Evolutionary conservation across 73 alveolate species (phyloP).

Genomic region (Symbiodinium pilosum): DNA sequence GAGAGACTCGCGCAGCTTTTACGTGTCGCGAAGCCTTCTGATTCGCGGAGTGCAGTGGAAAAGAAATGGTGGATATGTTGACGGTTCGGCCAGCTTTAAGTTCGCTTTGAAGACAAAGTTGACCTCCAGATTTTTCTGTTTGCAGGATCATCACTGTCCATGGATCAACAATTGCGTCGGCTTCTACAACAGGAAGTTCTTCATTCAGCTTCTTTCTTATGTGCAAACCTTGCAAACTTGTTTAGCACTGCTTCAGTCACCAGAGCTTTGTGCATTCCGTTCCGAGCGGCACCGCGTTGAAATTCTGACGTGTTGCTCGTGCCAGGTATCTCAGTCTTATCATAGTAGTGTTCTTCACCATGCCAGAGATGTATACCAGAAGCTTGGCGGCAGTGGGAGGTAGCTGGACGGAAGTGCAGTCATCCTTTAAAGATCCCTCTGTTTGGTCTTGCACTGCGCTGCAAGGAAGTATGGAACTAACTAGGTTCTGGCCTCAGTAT

Average conservation of each 20-base stretch:
- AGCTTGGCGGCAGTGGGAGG: conserved; percentile 19
- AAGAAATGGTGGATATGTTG: neutral
- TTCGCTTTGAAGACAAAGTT: no score
- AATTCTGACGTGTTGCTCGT: no score
- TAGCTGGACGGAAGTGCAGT: no score
- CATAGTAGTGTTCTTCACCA: conserved; percentile 78
- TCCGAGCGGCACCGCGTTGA: no score
- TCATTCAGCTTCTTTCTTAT: conserved; percentile 96
- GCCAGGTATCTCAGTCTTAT: conserved; percentile 92
- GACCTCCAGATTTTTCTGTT: no score
- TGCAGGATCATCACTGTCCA: conserved; percentile 99
- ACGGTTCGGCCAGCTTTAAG: neutral
- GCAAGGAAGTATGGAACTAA: conserved; percentile 66
- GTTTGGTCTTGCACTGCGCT: no score
- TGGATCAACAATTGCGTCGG: conserved; percentile 99
- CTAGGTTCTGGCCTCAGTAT: conserved; percentile 34
- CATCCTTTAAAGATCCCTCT: neutral
- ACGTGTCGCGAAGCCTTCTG: neutral
- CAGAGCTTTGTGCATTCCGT: neutral
- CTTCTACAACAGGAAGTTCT: conserved; percentile 97
- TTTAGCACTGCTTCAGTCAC: neutral
- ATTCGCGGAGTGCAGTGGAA: neutral
- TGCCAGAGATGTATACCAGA: conserved; percentile 55
- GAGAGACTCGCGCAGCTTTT: neutral
- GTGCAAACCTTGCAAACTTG: conserved; percentile 40